Conservation (phyloP, 208 protist species). For the Wallacemonas sp. region DNA sequence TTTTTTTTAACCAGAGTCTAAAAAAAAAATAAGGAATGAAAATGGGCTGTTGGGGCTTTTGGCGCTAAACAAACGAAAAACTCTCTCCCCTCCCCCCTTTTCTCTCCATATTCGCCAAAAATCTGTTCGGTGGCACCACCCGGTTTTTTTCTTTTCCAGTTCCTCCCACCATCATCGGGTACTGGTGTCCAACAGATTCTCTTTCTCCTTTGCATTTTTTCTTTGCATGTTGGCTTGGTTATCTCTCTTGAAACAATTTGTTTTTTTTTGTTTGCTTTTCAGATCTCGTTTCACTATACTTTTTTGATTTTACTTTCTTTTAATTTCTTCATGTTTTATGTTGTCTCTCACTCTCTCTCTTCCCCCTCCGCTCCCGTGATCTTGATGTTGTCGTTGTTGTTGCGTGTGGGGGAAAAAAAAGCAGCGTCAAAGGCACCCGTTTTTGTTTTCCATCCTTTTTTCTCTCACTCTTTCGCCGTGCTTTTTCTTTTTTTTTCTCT, state of each 20-base stretch:
- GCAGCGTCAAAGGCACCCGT: too few species aligned
- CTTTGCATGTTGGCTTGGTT: background rate
- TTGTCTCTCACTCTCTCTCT: constrained; percentile 7
- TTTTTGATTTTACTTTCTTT: constrained; percentile 4
- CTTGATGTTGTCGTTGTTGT: constrained; percentile 3
- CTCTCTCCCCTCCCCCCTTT: too few species aligned
- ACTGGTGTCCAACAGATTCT: too few species aligned
- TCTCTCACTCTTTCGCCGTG: background rate
- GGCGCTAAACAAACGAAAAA: too few species aligned
- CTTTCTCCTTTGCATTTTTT: too few species aligned
- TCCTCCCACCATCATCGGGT: too few species aligned
- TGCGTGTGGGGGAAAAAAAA: background rate
- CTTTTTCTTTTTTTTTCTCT: constrained; percentile 9
- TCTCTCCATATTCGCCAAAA: too few species aligned
- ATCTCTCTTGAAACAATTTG: background rate
- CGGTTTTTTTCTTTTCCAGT: too few species aligned
- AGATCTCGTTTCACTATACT: constrained; percentile 5
- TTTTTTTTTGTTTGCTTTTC: background rate
- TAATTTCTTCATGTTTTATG: constrained; percentile 6
- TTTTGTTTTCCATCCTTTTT: constrained; percentile 14
- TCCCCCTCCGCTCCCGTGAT: background rate
- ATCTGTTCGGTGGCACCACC: too few species aligned
- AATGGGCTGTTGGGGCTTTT: too few species aligned
- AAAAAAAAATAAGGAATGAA: too few species aligned
- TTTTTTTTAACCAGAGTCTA: too few species aligned